phyloP scores from a whole-genome alignment of 108 stramenopile genomes.

The Nitzschia palea region DNA sequence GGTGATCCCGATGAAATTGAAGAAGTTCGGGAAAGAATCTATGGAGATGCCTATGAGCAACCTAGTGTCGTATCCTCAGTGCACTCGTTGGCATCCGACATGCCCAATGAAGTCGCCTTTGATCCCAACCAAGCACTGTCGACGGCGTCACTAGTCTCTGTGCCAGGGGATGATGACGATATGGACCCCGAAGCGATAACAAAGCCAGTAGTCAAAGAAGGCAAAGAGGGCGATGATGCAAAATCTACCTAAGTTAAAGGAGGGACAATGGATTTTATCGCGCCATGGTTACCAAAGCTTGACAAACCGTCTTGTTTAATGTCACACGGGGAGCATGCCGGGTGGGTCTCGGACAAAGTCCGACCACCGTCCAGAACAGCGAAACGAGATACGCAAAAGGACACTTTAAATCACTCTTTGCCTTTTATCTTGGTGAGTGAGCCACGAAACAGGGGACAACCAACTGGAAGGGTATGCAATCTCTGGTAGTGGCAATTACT shows the following conservation, averaged over 20 bases:
- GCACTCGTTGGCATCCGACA: constrained; percentile 1
- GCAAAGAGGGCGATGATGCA: constrained; percentile 1
- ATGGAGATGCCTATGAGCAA: constrained; percentile 16
- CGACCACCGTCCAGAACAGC: too few relatives aligned
- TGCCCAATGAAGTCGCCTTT: constrained; percentile 24
- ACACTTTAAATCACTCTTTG: too few relatives aligned
- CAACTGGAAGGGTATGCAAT: too few relatives aligned
- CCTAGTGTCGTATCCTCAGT: constrained; percentile 12
- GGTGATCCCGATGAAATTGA: constrained; percentile 38
- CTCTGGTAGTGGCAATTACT: too few relatives aligned
- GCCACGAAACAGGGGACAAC: too few relatives aligned
- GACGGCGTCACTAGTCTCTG: constrained; percentile 19
- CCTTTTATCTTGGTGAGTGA: too few relatives aligned
- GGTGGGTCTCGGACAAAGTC: too few relatives aligned
- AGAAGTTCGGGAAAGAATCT: constrained; percentile 27
- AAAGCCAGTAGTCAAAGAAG: neutral
- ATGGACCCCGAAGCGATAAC: constrained; percentile 5
- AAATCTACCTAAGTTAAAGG: neutral
- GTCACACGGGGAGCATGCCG: too few relatives aligned
- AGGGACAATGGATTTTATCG: neutral
- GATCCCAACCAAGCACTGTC: constrained; percentile 14
- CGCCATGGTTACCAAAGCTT: too few relatives aligned
- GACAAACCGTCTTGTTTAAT: too few relatives aligned
- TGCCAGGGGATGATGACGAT: constrained; percentile 18
- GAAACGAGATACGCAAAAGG: too few relatives aligned